Conservation (phyloP, 73 alveolate genomes). For the Paramecium primaurelia region DNA sequence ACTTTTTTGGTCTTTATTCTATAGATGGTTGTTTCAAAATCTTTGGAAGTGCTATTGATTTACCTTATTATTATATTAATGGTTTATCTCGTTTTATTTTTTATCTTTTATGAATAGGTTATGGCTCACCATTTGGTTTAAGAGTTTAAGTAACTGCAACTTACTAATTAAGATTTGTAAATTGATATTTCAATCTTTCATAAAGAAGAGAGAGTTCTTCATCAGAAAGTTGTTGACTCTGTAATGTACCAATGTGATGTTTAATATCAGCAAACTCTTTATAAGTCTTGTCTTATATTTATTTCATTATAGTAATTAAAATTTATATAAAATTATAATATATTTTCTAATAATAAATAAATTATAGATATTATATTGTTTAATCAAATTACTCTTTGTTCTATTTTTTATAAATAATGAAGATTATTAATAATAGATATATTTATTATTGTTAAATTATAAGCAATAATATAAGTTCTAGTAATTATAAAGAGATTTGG, state of each 20-base stretch:
- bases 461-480: too few species aligned
- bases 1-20: neutral
- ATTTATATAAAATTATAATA: too few species aligned
- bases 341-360: neutral
- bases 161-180: neutral
- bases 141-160: neutral
- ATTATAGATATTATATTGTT: neutral
- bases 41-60: neutral
- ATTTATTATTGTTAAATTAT: too few species aligned
- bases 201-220: neutral
- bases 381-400: neutral
- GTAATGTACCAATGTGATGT: constrained; percentile 21
- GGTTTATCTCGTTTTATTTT: neutral
- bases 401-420: too few species aligned
- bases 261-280: constrained; percentile 37
- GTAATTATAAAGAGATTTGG: too few species aligned
- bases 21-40: neutral
- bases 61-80: neutral
- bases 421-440: too few species aligned
- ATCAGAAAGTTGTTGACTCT: neutral
- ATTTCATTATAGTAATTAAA: too few species aligned
- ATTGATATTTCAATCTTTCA: constrained; percentile 32
- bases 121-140: neutral
- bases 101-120: neutral
- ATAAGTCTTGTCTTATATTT: constrained; percentile 19